Evolutionary conservation across 164 flowering plant genomes (phyloP).

Genomic region (Litsea cubeba): DNA sequence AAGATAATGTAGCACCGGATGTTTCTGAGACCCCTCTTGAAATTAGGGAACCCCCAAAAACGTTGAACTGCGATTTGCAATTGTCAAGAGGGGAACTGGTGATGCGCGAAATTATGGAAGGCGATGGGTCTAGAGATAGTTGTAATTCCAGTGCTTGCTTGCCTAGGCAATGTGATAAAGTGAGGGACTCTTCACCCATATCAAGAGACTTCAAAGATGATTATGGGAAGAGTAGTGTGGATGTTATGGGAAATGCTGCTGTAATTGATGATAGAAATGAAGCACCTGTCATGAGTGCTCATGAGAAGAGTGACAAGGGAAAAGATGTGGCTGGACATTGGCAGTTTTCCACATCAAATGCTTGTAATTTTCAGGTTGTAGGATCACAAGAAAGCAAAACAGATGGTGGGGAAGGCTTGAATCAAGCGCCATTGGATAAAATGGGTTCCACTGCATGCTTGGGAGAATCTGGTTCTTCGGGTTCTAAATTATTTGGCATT

Average conservation of each 20-base stretch:
- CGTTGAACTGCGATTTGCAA: conserved; percentile 9
- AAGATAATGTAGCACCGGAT: conserved; percentile 7
- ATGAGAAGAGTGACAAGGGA: conserved; percentile 5
- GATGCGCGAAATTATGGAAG: conserved; percentile 12
- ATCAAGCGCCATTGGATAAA: conserved; percentile 21
- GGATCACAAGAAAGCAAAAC: conserved; percentile 9
- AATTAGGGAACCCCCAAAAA: conserved; percentile 5
- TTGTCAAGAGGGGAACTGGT: conserved; percentile 5
- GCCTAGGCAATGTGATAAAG: conserved; percentile 13
- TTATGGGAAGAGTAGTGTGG: conserved; percentile 2
- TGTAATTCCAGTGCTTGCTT: conserved; percentile 18
- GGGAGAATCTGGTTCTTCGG: conserved; percentile 29
- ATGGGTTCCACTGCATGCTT: conserved; percentile 29
- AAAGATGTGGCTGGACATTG: conserved; percentile 10
- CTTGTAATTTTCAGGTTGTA: background rate
- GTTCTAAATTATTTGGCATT: conserved; percentile 29
- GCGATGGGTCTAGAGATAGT: conserved; percentile 22
- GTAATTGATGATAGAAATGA: conserved; percentile 8
- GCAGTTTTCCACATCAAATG: conserved; percentile 1
- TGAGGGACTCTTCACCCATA: conserved; percentile 5
- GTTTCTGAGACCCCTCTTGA: conserved; percentile 10
- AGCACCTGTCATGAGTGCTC: conserved; percentile 7
- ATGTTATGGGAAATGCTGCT: background rate
- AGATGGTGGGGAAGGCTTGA: conserved; percentile 16
- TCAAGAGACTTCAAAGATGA: conserved; percentile 13